Percentiles rank a stretch among this genome's conserved stretches.
phyloP scores from a whole-genome alignment of 75 land plant species.

The Sequoiadendron giganteum region DNA sequence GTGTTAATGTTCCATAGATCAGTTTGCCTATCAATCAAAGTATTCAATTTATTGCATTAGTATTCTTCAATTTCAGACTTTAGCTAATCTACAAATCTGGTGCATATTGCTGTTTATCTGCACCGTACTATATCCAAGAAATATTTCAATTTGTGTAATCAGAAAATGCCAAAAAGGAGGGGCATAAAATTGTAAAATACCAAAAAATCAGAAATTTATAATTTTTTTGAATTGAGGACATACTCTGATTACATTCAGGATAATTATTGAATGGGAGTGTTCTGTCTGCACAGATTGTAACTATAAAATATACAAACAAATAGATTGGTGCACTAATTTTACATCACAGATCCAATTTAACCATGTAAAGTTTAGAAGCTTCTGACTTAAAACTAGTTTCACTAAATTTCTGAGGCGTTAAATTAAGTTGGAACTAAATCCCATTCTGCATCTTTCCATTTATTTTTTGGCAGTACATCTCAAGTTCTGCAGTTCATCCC shows the following conservation, averaged over 20 bases:
- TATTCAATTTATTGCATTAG: too few species aligned
- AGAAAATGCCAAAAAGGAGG: too few species aligned
- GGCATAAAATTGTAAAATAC: too few species aligned
- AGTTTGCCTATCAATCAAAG: too few species aligned
- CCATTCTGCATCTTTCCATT: not conserved
- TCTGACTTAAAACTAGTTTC: not conserved
- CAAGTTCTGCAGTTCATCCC: slow-evolving; percentile 2
- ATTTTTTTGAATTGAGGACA: too few species aligned
- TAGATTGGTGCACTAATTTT: not conserved
- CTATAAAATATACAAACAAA: not conserved
- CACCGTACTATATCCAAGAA: too few species aligned
- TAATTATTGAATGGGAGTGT: not conserved
- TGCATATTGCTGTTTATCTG: too few species aligned
- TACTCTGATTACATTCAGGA: not conserved
- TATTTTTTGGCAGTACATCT: not conserved
- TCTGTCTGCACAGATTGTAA: not conserved
- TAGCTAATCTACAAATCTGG: too few species aligned
- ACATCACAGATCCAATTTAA: not conserved
- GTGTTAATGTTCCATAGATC: too few species aligned
- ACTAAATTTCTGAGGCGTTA: not conserved
- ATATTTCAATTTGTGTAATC: too few species aligned
- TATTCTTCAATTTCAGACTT: too few species aligned
- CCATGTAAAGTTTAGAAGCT: not conserved
- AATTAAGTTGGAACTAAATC: not conserved
- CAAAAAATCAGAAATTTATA: too few species aligned